Evolutionary conservation across 441 rosid species (phyloP).

Genomic region (Syzygium syzygioides): DNA sequence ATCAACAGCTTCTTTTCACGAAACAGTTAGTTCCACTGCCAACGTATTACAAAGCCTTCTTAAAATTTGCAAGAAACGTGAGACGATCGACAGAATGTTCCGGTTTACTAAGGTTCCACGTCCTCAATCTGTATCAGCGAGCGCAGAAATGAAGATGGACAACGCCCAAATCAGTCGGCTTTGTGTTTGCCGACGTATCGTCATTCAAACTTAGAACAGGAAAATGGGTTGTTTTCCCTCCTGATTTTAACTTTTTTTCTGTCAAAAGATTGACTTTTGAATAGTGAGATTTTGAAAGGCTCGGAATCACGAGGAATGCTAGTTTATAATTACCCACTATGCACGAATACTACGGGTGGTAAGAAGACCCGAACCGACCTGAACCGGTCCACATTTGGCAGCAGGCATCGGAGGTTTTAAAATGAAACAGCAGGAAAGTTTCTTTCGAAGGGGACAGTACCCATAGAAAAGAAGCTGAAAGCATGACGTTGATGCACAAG

Average conservation of each 20-base stretch:
- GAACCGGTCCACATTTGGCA: fast-evolving
- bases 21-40: too few relatives aligned
- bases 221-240: not conserved
- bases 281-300: not conserved
- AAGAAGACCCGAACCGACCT: not conserved
- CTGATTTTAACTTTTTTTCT: not conserved
- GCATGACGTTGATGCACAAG: not conserved
- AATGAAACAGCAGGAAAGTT: not conserved
- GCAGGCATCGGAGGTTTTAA: not conserved
- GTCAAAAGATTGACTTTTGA: not conserved
- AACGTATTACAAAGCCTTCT: too few relatives aligned
- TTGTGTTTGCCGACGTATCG: not conserved
- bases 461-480: not conserved
- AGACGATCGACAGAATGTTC: too few relatives aligned
- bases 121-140: not conserved
- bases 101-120: not conserved
- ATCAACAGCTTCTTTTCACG: too few relatives aligned
- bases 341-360: not conserved
- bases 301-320: not conserved
- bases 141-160: not conserved
- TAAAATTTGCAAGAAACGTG: too few relatives aligned
- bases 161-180: not conserved
- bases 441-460: not conserved
- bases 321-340: not conserved
- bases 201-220: not conserved